Conservation (phyloP, 495 filamentous ascomycete genomes). For the Lepidopterella palustris region DNA sequence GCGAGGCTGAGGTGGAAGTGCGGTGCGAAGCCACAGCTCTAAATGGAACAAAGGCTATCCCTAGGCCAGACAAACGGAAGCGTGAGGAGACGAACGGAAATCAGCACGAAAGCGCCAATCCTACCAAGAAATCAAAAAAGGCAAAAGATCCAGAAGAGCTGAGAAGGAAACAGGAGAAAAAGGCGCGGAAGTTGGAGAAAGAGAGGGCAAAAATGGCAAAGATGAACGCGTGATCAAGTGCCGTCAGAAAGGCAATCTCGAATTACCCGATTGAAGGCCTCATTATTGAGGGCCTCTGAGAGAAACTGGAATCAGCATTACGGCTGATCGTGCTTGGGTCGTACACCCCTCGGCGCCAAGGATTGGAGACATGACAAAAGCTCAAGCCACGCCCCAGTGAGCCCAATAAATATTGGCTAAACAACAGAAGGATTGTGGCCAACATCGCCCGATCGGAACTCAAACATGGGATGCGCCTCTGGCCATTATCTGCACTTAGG, state of each 20-base stretch:
- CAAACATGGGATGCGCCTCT: too few relatives aligned
- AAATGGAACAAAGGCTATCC: background rate
- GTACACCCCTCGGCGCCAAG: too few relatives aligned
- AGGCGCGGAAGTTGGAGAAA: conserved; percentile 17
- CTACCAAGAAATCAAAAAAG: conserved; percentile 29
- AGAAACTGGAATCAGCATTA: too few relatives aligned
- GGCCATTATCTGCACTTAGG: too few relatives aligned
- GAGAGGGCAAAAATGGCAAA: conserved; percentile 1
- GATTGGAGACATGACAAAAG: too few relatives aligned
- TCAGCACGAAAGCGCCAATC: background rate
- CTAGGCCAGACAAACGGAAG: conserved; percentile 23
- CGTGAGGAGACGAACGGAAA: conserved; percentile 11
- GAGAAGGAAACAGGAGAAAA: conserved; percentile 10
- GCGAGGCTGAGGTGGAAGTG: conserved; percentile 37
- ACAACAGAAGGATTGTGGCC: too few relatives aligned
- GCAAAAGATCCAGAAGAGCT: conserved; percentile 8
- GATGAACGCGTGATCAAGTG: background rate
- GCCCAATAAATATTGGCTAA: too few relatives aligned
- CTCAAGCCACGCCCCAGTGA: too few relatives aligned
- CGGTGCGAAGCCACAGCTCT: conserved; percentile 7
- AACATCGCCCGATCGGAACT: too few relatives aligned
- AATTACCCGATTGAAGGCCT: too few relatives aligned
- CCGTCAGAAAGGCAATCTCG: background rate
- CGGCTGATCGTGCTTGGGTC: too few relatives aligned
- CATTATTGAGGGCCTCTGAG: too few relatives aligned